Percentiles rank a stretch among this genome's conserved stretches.
These are phyloP conservation scores for Penstemon barbatus DNA, from an alignment of 257 asterid genomes.

Conservation along the genomic window DNA sequence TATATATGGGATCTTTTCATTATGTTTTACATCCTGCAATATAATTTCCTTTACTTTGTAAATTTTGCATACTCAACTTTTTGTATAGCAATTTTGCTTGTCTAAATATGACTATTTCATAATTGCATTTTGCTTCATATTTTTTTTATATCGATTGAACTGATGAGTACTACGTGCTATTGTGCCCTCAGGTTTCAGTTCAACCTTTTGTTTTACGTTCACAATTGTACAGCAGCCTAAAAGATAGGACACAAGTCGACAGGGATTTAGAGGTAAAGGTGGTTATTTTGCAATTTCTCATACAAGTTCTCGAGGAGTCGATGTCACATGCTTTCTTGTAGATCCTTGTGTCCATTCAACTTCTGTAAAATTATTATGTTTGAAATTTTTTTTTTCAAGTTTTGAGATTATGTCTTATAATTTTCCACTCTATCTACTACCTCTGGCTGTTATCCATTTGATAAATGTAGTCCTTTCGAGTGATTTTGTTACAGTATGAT, in stretches of 20 bases:
- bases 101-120: background rate
- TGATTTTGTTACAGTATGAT: constrained; percentile 1
- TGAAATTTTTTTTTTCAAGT: background rate
- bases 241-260: constrained; percentile 95
- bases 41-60: too few relatives aligned
- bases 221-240: constrained; percentile 90
- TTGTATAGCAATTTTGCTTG: background rate
- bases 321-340: constrained; percentile 11
- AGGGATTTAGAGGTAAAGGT: constrained; percentile 84
- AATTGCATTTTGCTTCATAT: constrained; percentile 12
- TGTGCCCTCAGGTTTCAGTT: constrained; percentile 63
- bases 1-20: background rate
- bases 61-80: too few relatives aligned
- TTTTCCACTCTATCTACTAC: background rate
- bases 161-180: background rate
- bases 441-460: background rate
- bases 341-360: constrained; percentile 10
- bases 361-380: background rate
- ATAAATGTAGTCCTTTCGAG: background rate
- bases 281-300: too few relatives aligned
- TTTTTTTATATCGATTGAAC: constrained; percentile 5
- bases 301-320: background rate
- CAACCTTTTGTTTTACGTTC: constrained; percentile 80
- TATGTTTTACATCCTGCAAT: background rate
- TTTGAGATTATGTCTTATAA: background rate